A percentile compares a stretch with the other conserved stretches of the same genome.
phyloP scores from a whole-genome alignment of 371 early-diverging fungal genomes.

The Mucor lusitanicus region DNA sequence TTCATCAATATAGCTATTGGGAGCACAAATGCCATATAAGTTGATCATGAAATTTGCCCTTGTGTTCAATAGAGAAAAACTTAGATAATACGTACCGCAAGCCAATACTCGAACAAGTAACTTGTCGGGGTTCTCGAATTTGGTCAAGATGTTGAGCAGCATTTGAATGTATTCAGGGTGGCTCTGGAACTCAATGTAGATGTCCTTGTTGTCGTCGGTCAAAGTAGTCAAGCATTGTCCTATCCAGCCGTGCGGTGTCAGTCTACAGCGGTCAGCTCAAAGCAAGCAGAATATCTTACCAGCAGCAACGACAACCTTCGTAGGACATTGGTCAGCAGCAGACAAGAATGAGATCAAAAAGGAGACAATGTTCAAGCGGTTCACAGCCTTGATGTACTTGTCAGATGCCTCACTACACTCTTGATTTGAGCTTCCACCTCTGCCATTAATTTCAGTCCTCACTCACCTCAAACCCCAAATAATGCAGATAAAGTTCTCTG shows the following conservation, averaged over 20 bases:
- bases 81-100: slow-evolving; percentile 45
- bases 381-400: slow-evolving; percentile 64
- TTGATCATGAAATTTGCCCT: not conserved
- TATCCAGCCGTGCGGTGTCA: slow-evolving; percentile 11
- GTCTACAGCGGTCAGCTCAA: not conserved
- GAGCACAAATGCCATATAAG: not conserved
- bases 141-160: slow-evolving; percentile 48
- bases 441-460: not conserved
- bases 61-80: not conserved
- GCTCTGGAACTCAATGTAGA: slow-evolving; percentile 59
- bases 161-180: slow-evolving; percentile 60
- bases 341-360: slow-evolving; percentile 73
- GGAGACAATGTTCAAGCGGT: slow-evolving; percentile 60
- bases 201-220: slow-evolving; percentile 76
- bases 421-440: not conserved
- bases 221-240: slow-evolving; percentile 85
- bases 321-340: slow-evolving; percentile 63
- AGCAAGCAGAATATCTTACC: slow-evolving; percentile 32
- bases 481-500: slow-evolving; percentile 75
- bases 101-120: slow-evolving; percentile 55
- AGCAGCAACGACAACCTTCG: slow-evolving; percentile 67
- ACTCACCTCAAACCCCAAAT: slow-evolving; percentile 62
- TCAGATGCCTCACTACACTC: slow-evolving; percentile 65
- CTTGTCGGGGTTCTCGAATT: slow-evolving; percentile 41
- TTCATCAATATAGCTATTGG: slow-evolving; percentile 45